These are phyloP conservation scores for Macadamia tetraphylla DNA, from an alignment of 164 flowering plant genomes.

Conservation along the genomic window DNA sequence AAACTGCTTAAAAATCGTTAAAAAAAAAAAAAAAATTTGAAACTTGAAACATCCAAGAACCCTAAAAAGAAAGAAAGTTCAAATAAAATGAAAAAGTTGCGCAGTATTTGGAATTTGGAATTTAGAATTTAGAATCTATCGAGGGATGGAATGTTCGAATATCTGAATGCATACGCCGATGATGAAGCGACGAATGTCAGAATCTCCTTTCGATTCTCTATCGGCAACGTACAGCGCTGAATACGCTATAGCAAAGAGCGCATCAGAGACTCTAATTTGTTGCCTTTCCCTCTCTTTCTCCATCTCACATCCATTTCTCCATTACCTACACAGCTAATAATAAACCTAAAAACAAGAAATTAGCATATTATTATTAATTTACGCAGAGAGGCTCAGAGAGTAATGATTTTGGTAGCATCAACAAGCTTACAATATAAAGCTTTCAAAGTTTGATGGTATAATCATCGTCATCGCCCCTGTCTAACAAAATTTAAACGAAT, in stretches of 20 bases:
- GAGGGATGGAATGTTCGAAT: too few species aligned
- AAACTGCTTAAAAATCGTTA: too few species aligned
- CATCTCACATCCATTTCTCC: background rate
- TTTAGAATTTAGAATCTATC: too few species aligned
- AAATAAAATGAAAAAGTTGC: too few species aligned
- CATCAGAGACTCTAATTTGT: constrained; percentile 42
- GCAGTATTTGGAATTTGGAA: too few species aligned
- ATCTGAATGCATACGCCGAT: too few species aligned
- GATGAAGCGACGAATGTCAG: too few species aligned
- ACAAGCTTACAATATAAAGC: constrained; percentile 8
- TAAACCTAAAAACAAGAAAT: background rate
- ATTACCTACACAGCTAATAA: background rate
- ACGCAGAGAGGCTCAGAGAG: constrained; percentile 7
- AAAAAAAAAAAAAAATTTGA: too few species aligned
- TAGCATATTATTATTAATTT: background rate
- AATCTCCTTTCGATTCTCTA: background rate
- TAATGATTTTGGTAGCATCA: constrained; percentile 6
- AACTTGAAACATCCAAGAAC: too few species aligned
- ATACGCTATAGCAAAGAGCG: constrained; percentile 27
- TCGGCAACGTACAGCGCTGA: constrained; percentile 45
- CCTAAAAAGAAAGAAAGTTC: too few species aligned
- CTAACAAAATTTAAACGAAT: too few species aligned
- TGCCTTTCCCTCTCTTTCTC: constrained; percentile 17
- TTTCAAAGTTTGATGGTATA: constrained; percentile 20
- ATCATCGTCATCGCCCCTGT: constrained; percentile 10